Conservation (phyloP, 768 basidiomycete genomes). For the Gautieria morchelliformis region DNA sequence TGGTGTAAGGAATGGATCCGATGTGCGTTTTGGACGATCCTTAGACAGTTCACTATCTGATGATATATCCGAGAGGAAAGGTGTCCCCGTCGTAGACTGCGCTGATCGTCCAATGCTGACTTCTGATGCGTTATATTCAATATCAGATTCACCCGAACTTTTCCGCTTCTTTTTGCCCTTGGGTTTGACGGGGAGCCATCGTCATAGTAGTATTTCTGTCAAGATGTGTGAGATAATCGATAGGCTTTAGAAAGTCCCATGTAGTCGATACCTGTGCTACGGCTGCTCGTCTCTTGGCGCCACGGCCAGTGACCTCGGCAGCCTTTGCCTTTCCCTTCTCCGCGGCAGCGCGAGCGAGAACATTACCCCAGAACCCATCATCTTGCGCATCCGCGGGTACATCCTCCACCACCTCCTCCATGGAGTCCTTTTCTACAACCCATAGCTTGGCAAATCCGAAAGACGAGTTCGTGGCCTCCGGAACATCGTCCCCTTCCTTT, state of each 20-base stretch:
- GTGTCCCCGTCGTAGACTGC: not conserved
- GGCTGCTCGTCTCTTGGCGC: conserved; percentile 58
- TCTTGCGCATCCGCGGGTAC: conserved; percentile 33
- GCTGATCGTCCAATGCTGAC: conserved; percentile 14
- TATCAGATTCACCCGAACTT: conserved; percentile 32
- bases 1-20: not conserved
- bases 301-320: conserved; percentile 56
- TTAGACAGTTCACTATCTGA: not conserved
- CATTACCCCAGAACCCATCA: conserved; percentile 74
- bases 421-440: conserved; percentile 64
- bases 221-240: not conserved
- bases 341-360: conserved; percentile 42
- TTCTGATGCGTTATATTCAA: conserved; percentile 20
- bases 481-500: conserved; percentile 50
- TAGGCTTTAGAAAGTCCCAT: not conserved
- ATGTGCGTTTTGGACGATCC: not conserved
- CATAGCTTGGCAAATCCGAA: conserved; percentile 92
- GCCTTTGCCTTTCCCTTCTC: conserved; percentile 38
- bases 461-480: conserved; percentile 36
- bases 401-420: conserved; percentile 59
- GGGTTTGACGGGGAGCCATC: conserved; percentile 28
- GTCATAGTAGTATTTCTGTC: conserved; percentile 23
- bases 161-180: conserved; percentile 17
- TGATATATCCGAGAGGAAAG: not conserved
- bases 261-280: conserved; percentile 36